phyloP scores from a whole-genome alignment of 1,139 yeast genomes.

The Suhomyces bolitotheri region DNA sequence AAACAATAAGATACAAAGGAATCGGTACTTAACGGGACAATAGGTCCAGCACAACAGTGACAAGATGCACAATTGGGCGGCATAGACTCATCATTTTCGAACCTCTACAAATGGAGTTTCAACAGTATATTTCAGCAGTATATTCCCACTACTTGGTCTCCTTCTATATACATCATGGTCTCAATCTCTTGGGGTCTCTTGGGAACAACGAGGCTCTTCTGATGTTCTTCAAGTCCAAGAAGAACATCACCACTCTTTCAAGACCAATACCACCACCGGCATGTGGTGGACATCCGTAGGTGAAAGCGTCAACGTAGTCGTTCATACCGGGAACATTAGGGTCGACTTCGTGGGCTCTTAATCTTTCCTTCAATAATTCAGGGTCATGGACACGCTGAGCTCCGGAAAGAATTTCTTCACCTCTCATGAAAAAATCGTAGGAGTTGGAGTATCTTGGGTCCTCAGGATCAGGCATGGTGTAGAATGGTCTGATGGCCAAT shows the following conservation, averaged over 20 bases:
- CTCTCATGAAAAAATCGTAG: constrained; percentile 99
- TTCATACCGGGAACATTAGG: constrained; percentile 77
- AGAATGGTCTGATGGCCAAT: constrained; percentile 92
- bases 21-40: too few relatives aligned
- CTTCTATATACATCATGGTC: constrained; percentile 53
- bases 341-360: constrained; percentile 80
- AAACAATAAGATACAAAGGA: too few relatives aligned
- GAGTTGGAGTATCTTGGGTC: constrained; percentile 92
- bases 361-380: constrained; percentile 74
- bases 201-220: constrained; percentile 98
- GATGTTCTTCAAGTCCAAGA: constrained; percentile 91
- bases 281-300: constrained; percentile 96
- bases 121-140: too few relatives aligned
- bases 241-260: constrained; percentile 98
- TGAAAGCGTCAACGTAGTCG: constrained; percentile 91
- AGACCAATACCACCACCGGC: constrained; percentile 99
- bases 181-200: constrained; percentile 93
- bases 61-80: too few relatives aligned
- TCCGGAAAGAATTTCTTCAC: constrained; percentile 97
- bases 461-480: constrained; percentile 97
- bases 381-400: constrained; percentile 99
- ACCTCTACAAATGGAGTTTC: too few relatives aligned
- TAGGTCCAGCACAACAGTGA: too few relatives aligned
- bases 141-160: too few relatives aligned
- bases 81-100: too few relatives aligned